Base-by-base conservation (phyloP, 1,139 yeast species). In the Pichia sp. region DNA sequence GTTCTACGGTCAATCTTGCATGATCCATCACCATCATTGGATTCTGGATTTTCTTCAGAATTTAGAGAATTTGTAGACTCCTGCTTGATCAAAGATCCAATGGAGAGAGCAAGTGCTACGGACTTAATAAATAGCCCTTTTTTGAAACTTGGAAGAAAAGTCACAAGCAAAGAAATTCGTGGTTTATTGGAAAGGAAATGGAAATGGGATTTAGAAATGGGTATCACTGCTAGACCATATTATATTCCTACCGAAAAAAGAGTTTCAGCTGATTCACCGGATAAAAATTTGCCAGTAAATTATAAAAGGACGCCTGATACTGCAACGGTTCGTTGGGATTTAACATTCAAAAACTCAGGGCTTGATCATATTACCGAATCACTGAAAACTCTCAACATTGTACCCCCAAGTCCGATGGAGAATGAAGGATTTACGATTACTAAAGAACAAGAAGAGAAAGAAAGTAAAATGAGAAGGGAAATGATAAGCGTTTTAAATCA, bases 1-100 rank as follows among this genome's bases (percentile, higher is more conserved):
- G 95, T 88, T 2, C 61, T 86, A 23, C 73, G 75, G 50, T 59
- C 63, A 33, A 77, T 77, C 32, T 79, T 81, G 1, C 67, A 73
- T 42, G 66, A 67, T 23, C 60, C 61, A 1, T 69, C 84, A 4
- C 83, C 84, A 4, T 54, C 56, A 3, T 60, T 77, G 15, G 76
- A 71, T 9, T 59, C 61, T n/a, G 52, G 59, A 12, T 74, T 60
- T 50, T 45, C 55, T 28, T 38, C 36, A 3, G 51, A 45, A 1
- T 60, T 72, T 46, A 68, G 69, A 48, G 71, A 69, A 49, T 74
- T 75, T 57, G 70, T 74, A n/a, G 55, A 55, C 38, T 59, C 59
- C 43, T 74, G 79, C 51, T 55, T 74, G 36, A 58, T 65, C 18
- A 72, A 71, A 47, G 70, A 71, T 45, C 75, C 77, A 0, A 47